Evolutionary conservation across 441 rosid genomes (phyloP), one percentile per base, ranked within the genome.

Genomic region (Pelargonium fulgidum): DNA sequence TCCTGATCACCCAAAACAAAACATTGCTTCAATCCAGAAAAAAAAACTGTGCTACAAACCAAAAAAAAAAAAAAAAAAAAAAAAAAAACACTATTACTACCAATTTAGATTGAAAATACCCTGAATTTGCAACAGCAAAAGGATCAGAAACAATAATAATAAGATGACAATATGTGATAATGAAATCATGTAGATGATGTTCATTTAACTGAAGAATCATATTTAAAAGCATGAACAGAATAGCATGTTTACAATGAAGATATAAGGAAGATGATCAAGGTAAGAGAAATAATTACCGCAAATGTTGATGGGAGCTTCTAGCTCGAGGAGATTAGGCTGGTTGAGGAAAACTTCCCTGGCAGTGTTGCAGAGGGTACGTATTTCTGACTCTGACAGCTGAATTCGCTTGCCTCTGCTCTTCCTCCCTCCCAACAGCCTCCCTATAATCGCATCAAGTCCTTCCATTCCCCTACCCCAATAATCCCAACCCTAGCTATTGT

Each of bases 281-380:
- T 61, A 22, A 22, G 2, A 29, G 13, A 36, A n/a, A 33, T 20
- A 36, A 12, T 19, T 78, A 85, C 86, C 89, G 64, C 87, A 85
- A 44, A 85, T 79, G 74, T 83, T 83, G 64, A 85, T 75, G 70
- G 87, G 87, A 67, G 89, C 87, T 68, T 77, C 78, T 14, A 83
- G 33, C 66, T 83, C 81, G 54, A 85, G 87, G 67, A 85, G 85
- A 71, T 65, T 76, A 56, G 87, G 87, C 72, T 85, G 87, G 19
- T 70, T 62, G 66, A 85, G 85, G 72, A 85, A 83, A 73, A 80
- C 69, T 69, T 76, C 82, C 64, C 79, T 85, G 69, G 89, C 84
- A 62, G 83, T 69, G n/a, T 75, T 11, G 71, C 87, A 85, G 63
- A 85, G 85, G 6, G 75, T 76, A 11, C 77, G 74, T 65, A 85